Evolutionary conservation across 768 basidiomycete species (phyloP), one percentile per base, ranked within the genome.

Genomic region (Trametes maxima): DNA sequence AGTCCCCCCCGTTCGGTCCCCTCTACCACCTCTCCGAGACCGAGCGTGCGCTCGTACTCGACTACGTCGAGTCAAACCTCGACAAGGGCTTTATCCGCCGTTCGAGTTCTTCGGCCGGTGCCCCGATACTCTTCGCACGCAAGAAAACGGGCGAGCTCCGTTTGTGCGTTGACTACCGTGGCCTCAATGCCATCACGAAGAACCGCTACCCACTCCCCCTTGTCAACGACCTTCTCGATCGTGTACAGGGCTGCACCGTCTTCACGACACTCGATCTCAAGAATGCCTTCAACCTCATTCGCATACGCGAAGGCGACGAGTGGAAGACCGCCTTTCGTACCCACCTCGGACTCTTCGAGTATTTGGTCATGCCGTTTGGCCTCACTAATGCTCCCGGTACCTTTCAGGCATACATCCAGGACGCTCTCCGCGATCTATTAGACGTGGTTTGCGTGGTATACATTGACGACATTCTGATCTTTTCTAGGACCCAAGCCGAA

Each of bases 251-350:
- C n/a, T 55, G 53, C n/a, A 63, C 54, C 35, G 39, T 70, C 46
- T 80, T 75, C 60, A 72, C 74, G 3, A 74, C 74, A 45, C 58
- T 82, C 16, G 79, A 83, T 63, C 69, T 82, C 5, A 62, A 69
- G 7, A 70, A 71, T 46, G 78, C 75, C 0, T 82, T 74, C 64
- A 76, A 81, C 63, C 76, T 78, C n/a, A 66, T 82, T 21, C 65
- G 76, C 5, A 76, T 80, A 22, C 58, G 60, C n/a, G 63, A 69
- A 12, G 74, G 75, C 0, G 68, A 77, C 58, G 73, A 76, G 54
- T 74, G 73, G 71, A 79, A 78, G 57, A 79, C 76, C 1, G 75
- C 75, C 0, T 80, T 81, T 68, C 59, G 67, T 11, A 75, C 71
- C 7, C 69, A 69, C 51, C 75, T 74, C 59, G 75, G 78, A 13